Evolutionary conservation across 2,329 filamentous ascomycete genomes (phyloP), one percentile per base, ranked within the genome.

Genomic region (Thyridium curvatum): DNA sequence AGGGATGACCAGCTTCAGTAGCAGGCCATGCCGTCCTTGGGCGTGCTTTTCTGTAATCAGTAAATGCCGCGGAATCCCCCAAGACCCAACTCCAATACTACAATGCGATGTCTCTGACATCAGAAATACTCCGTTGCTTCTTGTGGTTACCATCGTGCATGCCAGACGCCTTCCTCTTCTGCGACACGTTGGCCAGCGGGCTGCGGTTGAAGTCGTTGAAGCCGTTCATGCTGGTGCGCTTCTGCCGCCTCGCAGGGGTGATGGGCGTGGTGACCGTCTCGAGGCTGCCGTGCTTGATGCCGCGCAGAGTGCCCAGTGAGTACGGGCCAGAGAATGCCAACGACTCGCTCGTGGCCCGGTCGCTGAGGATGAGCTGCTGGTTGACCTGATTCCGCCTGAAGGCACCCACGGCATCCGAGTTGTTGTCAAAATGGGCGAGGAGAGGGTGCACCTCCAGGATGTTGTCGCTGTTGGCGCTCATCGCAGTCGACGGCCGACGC

Each of bases 341-440:
- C 30, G 80, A 79, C 50, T 83, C 74, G 41, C 74, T 64, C 30
- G 76, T 79, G 16, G 74, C 75, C 51, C 77, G 72, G 52, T 72
- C 75, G 60, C 74, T 78, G 46, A 74, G 59, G 42, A 79, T 76
- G 43, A 79, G 64, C 49, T 77, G 72, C 53, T 77, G 71, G 54
- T 77, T 76, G 67, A 68, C 79, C 55, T 77, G 79, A 58, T 77
- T 82, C 46, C 69, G 77, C 40, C 85, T 85, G 69, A 93, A 94
- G 1, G 86, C 84, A 30, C 84, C 84, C 29, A 93, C 85, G 12
- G 83, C 77, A 41, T 81, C 76, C 8, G 71, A 62, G 42, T 77
- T 77, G 47, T 79, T 76, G 51, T 84, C 79, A 30, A 89, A 77
- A 48, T 84, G 81, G 39, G 72, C 71, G n/a, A 84, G 63, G 39